phyloP scores from a whole-genome alignment of 495 filamentous ascomycete species.

The Pseudoneurospora amorphoporcata region DNA sequence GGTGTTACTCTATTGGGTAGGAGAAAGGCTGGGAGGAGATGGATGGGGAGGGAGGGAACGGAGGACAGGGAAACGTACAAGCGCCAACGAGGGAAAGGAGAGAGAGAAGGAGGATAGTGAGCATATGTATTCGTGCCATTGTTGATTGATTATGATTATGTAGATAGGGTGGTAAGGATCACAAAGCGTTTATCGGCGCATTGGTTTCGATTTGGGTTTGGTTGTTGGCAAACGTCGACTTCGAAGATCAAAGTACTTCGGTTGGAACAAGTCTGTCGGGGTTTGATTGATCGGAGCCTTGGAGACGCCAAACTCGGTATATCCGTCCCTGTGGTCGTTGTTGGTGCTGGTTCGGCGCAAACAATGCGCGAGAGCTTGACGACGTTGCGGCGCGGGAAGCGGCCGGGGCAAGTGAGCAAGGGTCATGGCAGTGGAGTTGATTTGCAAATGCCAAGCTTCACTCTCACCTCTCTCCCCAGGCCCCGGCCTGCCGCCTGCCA shows the following conservation, averaged over 20 bases:
- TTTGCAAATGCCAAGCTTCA: not conserved
- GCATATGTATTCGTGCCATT: constrained; percentile 26
- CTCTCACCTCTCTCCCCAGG: not conserved
- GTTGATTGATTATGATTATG: not conserved
- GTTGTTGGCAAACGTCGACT: not conserved
- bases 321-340: not conserved
- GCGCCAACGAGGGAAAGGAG: constrained; percentile 22
- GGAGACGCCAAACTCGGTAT: not conserved
- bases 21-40: not conserved
- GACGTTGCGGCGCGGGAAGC: not conserved
- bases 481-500: not conserved
- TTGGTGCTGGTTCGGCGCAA: not conserved
- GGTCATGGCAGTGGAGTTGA: not conserved
- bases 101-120: constrained; percentile 23
- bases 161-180: not conserved
- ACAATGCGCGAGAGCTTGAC: not conserved
- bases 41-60: not conserved
- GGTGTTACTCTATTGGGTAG: not conserved
- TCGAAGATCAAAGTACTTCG: not conserved
- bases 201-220: not conserved
- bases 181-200: not conserved
- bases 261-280: not conserved
- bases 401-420: not conserved
- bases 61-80: constrained; percentile 18
- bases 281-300: not conserved